Conservation (phyloP, 2,329 filamentous ascomycete species). For the Fragosphaeria purpurea region DNA sequence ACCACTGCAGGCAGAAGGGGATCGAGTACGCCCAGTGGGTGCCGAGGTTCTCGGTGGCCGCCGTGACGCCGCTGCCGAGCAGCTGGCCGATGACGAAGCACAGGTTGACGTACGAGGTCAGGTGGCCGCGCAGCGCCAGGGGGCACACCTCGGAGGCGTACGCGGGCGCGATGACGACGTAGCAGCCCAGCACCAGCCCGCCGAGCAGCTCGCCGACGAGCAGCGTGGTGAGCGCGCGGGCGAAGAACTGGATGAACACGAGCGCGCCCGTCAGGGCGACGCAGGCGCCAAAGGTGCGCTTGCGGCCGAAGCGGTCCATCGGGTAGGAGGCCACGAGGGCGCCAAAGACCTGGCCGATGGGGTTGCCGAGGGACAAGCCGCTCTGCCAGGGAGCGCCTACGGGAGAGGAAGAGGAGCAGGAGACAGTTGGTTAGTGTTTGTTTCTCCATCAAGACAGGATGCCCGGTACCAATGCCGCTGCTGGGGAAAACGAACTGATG, state of each 20-base stretch:
- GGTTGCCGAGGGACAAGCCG: constrained; percentile 41
- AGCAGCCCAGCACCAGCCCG: constrained; percentile 51
- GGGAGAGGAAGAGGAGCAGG: constrained; percentile 14
- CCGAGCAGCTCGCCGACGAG: constrained; percentile 53
- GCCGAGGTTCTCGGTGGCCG: constrained; percentile 28
- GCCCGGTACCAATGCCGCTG: too few species aligned
- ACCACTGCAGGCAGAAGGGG: constrained; percentile 41
- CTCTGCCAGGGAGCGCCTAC: constrained; percentile 35
- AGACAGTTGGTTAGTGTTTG: constrained; percentile 10
- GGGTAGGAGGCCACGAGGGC: constrained; percentile 39
- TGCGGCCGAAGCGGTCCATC: constrained; percentile 35
- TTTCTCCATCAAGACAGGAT: too few species aligned
- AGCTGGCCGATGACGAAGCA: constrained; percentile 55
- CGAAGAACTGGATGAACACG: constrained; percentile 55
- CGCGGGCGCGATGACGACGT: constrained; percentile 47
- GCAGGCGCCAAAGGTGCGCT: constrained; percentile 33
- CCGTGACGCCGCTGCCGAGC: constrained; percentile 38
- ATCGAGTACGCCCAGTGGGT: constrained; percentile 40
- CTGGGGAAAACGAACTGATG: constrained; percentile 17
- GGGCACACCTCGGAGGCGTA: constrained; percentile 54
- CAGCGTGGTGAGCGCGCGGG: constrained; percentile 41
- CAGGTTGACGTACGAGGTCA: constrained; percentile 51
- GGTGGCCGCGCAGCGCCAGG: constrained; percentile 43
- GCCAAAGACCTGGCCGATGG: constrained; percentile 46
- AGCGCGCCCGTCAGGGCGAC: constrained; percentile 36